These are phyloP conservation scores for Asparagopsis taxiformis DNA, from an alignment of 31 red algal genomes.

Conservation along the genomic window DNA sequence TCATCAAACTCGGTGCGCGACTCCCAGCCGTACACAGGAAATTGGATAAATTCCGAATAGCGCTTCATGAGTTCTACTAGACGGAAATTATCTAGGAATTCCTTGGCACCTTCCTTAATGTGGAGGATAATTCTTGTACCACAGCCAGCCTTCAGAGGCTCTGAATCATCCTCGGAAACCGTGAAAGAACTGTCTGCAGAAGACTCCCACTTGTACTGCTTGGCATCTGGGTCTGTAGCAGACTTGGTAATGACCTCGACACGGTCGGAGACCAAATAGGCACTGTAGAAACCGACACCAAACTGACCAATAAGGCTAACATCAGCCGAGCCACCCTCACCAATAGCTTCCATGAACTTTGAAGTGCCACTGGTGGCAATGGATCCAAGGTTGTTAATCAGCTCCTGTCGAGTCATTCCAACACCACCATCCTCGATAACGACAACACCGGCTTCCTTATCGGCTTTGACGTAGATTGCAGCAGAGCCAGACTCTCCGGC, in stretches of 20 bases:
- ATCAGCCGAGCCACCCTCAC: constrained; percentile 62
- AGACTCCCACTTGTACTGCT: constrained; percentile 79
- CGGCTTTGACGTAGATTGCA: constrained; percentile 80
- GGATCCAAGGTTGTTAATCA: constrained; percentile 91
- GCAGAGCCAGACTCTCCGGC: constrained; percentile 8
- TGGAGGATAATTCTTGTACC: constrained; percentile 88
- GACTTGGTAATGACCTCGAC: constrained; percentile 80
- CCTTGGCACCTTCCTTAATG: constrained; percentile 74
- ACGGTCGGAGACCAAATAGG: constrained; percentile 92
- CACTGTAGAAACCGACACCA: constrained; percentile 98
- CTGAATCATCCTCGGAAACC: constrained; percentile 71
- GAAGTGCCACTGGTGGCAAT: constrained; percentile 94
- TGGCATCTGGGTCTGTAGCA: constrained; percentile 56
- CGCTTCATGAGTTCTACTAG: constrained; percentile 77
- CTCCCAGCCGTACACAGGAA: constrained; percentile 91
- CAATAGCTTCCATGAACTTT: constrained; percentile 96
- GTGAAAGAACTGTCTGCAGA: constrained; percentile 73
- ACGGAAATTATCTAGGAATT: constrained; percentile 77
- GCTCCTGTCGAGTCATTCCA: constrained; percentile 92
- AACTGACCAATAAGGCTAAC: constrained; percentile 94
- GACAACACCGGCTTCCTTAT: constrained; percentile 69
- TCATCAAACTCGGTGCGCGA: constrained; percentile 82
- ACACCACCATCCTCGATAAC: constrained; percentile 87
- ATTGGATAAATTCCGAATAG: constrained; percentile 97
- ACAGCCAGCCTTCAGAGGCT: constrained; percentile 48